Evolutionary conservation across 371 early-diverging fungal genomes (phyloP).

Genomic region (Nematocida sp.): DNA sequence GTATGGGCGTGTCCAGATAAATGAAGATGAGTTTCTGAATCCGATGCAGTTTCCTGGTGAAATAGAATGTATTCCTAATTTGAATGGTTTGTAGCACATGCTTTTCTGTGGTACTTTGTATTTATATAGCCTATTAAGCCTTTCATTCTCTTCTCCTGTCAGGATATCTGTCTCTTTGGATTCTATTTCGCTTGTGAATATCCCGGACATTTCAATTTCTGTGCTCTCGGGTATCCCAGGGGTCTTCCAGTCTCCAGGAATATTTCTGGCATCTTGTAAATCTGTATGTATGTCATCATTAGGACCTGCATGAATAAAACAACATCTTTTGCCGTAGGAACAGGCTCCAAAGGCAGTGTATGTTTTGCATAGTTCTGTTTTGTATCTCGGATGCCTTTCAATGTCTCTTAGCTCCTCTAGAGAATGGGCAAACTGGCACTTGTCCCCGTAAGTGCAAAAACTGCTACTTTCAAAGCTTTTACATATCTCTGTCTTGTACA

Average conservation of each 20-base stretch:
- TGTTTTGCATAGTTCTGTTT: conserved; percentile 73
- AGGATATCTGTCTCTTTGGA: conserved; percentile 6
- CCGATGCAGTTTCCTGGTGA: not conserved
- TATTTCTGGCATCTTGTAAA: conserved; percentile 40
- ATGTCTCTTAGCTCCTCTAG: conserved; percentile 71
- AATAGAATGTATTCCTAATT: too few relatives aligned
- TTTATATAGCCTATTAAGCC: not conserved
- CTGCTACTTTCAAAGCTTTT: conserved; percentile 76
- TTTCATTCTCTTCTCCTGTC: conserved; percentile 18
- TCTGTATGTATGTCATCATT: conserved; percentile 26
- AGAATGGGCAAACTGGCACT: conserved; percentile 90
- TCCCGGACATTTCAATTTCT: conserved; percentile 6
- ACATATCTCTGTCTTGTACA: conserved; percentile 93
- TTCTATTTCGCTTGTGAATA: not conserved
- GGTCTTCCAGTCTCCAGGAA: conserved; percentile 49
- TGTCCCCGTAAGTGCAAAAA: conserved; percentile 78
- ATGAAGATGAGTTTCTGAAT: conserved; percentile 11
- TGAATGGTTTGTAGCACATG: too few relatives aligned
- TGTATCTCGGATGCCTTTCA: conserved; percentile 81
- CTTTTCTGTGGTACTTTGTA: not conserved
- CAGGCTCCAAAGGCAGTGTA: conserved; percentile 69
- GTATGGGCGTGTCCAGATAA: conserved; percentile 24
- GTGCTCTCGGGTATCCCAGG: not conserved
- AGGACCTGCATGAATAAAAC: conserved; percentile 67
- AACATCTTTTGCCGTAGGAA: conserved; percentile 70